Evolutionary conservation across 2,329 filamentous ascomycete species (phyloP), one percentile per base, ranked within the genome.

Genomic region (Ascocoryne sarcoides): DNA sequence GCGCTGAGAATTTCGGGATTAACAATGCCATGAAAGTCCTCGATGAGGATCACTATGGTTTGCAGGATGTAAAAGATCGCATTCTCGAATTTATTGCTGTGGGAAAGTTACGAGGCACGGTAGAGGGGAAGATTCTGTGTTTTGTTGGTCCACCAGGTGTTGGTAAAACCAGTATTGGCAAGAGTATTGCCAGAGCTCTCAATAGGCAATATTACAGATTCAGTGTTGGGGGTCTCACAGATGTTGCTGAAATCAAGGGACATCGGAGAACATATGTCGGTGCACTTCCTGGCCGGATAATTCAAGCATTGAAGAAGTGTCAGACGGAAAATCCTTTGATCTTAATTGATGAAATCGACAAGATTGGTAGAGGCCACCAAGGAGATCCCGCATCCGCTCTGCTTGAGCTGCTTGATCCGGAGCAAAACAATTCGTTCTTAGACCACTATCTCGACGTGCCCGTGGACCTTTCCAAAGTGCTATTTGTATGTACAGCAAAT

Each of bases 361-460:
- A 98, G 69, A 94, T 98, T 59, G 92, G 92, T 21, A 81, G 88
- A 42, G 92, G 92, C 4, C 92, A 95, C 60, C 92, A 96, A 65
- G 92, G 92, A 18, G 92, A 98, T 57, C 93, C 93, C 10, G 87
- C 92, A 1, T 95, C 90, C 15, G 92, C 92, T 20, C 71, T 98
- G 39, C 76, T 98, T 3, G 92, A 98, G 61, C 66, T 98, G 37
- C 78, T 98, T 14, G 92, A 98, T 52, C 92, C 92, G 0, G 92
- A 98, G 63, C 92, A 98, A 61, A 98, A 98, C 67, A 88, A 72
- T 59, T 95, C 89, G 17, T 98, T 98, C 75, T 65, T 98, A 48
- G 92, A 98, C 55, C 92, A 98, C 63, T 98, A 98, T 66, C 87
- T 98, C 76, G 92, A 98, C 61, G 88, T 98, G 1, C 92, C 92